Conservation (phyloP, 2,329 filamentous ascomycete genomes). For the Byssoonygena ceratinophila region DNA sequence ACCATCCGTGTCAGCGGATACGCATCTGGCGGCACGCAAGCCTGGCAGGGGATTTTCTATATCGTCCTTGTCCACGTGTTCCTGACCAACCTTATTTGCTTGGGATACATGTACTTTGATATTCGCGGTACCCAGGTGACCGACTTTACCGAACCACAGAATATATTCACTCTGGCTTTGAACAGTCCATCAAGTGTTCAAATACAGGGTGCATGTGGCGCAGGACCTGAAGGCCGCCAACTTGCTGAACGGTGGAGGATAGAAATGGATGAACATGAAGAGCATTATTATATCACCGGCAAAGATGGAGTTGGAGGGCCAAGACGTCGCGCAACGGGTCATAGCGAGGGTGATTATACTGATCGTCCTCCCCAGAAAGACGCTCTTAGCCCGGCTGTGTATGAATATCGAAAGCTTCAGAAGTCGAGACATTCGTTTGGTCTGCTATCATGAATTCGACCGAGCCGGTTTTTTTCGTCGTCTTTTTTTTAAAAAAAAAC, state of each 20-base stretch:
- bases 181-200: slow-evolving; percentile 49
- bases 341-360: slow-evolving; percentile 10
- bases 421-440: slow-evolving; percentile 21
- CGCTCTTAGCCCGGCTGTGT: slow-evolving; percentile 25
- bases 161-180: slow-evolving; percentile 60
- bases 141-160: slow-evolving; percentile 68
- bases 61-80: slow-evolving; percentile 56
- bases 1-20: slow-evolving; percentile 57
- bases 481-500: no score
- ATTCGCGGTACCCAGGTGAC: slow-evolving; percentile 53
- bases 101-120: slow-evolving; percentile 53
- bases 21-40: slow-evolving; percentile 51
- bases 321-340: neutral
- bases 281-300: slow-evolving; percentile 43
- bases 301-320: slow-evolving; percentile 16
- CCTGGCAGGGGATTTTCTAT: slow-evolving; percentile 58
- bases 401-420: slow-evolving; percentile 28
- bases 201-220: slow-evolving; percentile 48
- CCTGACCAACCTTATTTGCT: slow-evolving; percentile 44
- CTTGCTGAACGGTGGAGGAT: slow-evolving; percentile 39
- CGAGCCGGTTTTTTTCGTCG: neutral
- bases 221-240: slow-evolving; percentile 43
- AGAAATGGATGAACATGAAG: slow-evolving; percentile 37
- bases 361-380: neutral
- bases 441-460: neutral